Evolutionary conservation across 495 filamentous ascomycete genomes (phyloP).

Genomic region (Geoglossum glabrum): DNA sequence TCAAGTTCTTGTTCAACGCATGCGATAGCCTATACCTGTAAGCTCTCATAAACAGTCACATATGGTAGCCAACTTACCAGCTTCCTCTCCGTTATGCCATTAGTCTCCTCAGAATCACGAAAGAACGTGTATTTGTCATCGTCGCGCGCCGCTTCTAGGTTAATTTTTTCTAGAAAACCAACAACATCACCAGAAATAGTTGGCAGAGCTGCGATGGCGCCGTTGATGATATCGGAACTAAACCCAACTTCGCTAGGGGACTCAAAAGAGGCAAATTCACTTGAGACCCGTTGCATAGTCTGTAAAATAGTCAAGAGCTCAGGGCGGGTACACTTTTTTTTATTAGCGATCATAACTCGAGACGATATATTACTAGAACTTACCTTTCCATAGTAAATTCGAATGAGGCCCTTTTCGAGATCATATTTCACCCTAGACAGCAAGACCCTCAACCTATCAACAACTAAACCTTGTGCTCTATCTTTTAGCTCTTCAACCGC

Average conservation of each 20-base stretch:
- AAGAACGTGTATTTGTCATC: slow-evolving; percentile 95
- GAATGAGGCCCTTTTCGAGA: slow-evolving; percentile 76
- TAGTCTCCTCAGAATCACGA: slow-evolving; percentile 63
- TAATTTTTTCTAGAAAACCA: slow-evolving; percentile 65
- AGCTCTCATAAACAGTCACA: neutral
- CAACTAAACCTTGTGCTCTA: slow-evolving; percentile 36
- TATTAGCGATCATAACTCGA: slow-evolving; percentile 12
- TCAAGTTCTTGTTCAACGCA: slow-evolving; percentile 74
- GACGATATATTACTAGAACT: neutral
- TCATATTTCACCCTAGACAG: slow-evolving; percentile 57
- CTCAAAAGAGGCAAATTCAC: slow-evolving; percentile 47
- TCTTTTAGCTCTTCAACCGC: slow-evolving; percentile 81
- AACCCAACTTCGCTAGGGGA: slow-evolving; percentile 52
- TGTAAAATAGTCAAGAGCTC: slow-evolving; percentile 76
- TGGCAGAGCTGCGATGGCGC: slow-evolving; percentile 58
- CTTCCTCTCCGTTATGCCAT: slow-evolving; percentile 70
- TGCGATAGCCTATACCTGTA: slow-evolving; percentile 40
- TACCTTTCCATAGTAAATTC: slow-evolving; percentile 87
- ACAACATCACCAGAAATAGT: slow-evolving; percentile 50
- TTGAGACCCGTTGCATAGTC: slow-evolving; percentile 60
- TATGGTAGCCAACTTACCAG: slow-evolving; percentile 18
- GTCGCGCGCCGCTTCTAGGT: slow-evolving; percentile 56
- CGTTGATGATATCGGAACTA: slow-evolving; percentile 43
- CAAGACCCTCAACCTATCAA: slow-evolving; percentile 52
- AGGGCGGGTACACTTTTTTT: slow-evolving; percentile 53